phyloP scores from a whole-genome alignment of 2,329 filamentous ascomycete species.

The Colletotrichum chrysophilum region DNA sequence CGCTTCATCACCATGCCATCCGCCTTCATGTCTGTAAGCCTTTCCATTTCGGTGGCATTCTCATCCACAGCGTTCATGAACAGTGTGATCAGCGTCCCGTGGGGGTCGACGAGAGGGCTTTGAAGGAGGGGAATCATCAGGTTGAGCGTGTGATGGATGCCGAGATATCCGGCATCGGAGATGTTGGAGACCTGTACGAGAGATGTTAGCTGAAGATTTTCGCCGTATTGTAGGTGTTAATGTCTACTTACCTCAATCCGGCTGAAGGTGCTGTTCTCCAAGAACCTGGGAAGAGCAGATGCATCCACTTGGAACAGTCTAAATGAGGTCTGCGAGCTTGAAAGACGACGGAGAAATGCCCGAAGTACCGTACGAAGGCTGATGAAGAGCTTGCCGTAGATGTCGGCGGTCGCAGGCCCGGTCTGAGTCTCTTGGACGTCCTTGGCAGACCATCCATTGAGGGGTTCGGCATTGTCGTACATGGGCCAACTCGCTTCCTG shows the following conservation, averaged over 20 bases:
- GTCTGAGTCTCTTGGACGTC: constrained; percentile 29
- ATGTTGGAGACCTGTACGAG: constrained; percentile 40
- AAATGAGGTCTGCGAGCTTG: constrained; percentile 26
- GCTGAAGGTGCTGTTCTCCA: constrained; percentile 29
- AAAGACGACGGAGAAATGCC: constrained; percentile 30
- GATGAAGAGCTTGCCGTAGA: constrained; percentile 42
- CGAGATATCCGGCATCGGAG: constrained; percentile 35
- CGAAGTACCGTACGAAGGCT: constrained; percentile 32
- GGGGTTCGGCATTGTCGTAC: too few relatives aligned
- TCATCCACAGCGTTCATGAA: constrained; percentile 42
- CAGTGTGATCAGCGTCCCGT: constrained; percentile 45
- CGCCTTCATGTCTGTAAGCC: neutral
- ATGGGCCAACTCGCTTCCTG: too few relatives aligned
- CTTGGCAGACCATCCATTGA: constrained; percentile 34
- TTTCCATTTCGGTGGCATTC: neutral
- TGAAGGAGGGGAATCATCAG: constrained; percentile 37
- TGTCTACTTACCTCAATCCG: constrained; percentile 41
- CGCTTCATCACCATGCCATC: neutral
- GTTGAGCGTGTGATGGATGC: constrained; percentile 26
- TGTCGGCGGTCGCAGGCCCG: constrained; percentile 34
- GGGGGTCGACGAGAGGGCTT: constrained; percentile 32
- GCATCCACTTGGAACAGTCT: constrained; percentile 31
- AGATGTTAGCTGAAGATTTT: neutral
- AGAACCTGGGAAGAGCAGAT: constrained; percentile 22
- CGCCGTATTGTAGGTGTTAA: neutral